Evolutionary conservation across 176 grass and related monocot genomes (phyloP), one percentile per base, ranked within the genome.

Genomic region (Melocanna baccifera): DNA sequence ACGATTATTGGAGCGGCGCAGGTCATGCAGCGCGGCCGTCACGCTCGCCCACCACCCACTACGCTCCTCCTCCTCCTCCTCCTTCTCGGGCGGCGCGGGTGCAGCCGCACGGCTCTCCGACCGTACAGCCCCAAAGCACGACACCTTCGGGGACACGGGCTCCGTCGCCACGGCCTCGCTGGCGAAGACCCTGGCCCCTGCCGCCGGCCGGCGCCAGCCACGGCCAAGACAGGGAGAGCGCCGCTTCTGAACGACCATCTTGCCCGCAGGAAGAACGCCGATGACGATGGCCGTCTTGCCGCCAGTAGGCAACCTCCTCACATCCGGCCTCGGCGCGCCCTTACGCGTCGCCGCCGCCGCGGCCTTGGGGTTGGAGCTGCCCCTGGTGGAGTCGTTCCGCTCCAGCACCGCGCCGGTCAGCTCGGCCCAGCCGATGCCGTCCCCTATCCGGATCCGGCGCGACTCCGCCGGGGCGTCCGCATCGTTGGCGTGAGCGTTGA

Each of bases 131-230:
- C 78, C 88, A 4, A 90, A 86, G 72, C 83, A 86, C 6, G 83
- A 90, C 65, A 90, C 88, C 72, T 90, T 90, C 56, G 78, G 88
- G 26, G 88, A 90, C 78, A 16, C 57, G 9, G 83, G 88, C 72
- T 90, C 78, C 55, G 64, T 32, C 19, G 26, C 83, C 15, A 53
- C 63, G 46, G 78, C 88, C 45, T 90, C 88, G 65, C 88, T 86
- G 46, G 88, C 78, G 72, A 86, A 86, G 1, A 90, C 57, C 83
- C 72, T 82, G 55, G 78, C 83, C 1, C 72, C 78, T 1, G 64
- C 43, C 4, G 88, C 83, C 25, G 71, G 77, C 64, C 83, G 71
- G 10, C 71, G 78, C 88, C 56, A 86, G 8, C 55, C 45, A 20
- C 64, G 41, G 32, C 29, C 80, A 19, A 32, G 62, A 9, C 75